Conservation (phyloP, 495 filamentous ascomycete species). For the Jackrogersella minutella region DNA sequence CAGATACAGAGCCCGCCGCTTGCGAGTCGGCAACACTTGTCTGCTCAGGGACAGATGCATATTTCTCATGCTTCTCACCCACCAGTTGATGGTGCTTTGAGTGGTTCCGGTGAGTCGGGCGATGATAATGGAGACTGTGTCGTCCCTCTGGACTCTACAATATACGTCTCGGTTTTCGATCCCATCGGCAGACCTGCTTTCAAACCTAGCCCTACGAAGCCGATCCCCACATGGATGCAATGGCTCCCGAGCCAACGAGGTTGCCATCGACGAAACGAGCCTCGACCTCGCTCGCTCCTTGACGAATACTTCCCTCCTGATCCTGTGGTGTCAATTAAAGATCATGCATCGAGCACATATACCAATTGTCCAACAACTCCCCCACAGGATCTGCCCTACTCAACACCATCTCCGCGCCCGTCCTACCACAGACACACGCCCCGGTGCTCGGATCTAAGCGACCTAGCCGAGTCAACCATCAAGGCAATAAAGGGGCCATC, state of each 20-base stretch:
- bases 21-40: not conserved
- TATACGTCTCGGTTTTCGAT: constrained; percentile 54
- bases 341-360: not conserved
- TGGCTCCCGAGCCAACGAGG: constrained; percentile 42
- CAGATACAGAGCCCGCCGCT: constrained; percentile 8
- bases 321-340: not conserved
- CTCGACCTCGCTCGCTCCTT: constrained; percentile 37
- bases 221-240: constrained; percentile 57
- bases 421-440: not conserved
- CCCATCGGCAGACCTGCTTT: constrained; percentile 52
- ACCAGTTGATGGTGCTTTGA: constrained; percentile 22
- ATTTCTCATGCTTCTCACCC: constrained; percentile 15
- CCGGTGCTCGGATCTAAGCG: not conserved
- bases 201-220: constrained; percentile 53
- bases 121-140: constrained; percentile 22
- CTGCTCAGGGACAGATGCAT: not conserved
- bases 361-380: constrained; percentile 26
- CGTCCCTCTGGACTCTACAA: constrained; percentile 34
- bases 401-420: not conserved
- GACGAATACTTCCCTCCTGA: constrained; percentile 43
- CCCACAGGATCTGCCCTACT: not conserved
- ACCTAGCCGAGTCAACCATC: constrained; percentile 11
- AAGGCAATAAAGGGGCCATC: constrained; percentile 29
- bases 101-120: constrained; percentile 7
- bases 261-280: not conserved